phyloP scores from a whole-genome alignment of 2,329 filamentous ascomycete genomes.

The Geosmithia putterillii region DNA sequence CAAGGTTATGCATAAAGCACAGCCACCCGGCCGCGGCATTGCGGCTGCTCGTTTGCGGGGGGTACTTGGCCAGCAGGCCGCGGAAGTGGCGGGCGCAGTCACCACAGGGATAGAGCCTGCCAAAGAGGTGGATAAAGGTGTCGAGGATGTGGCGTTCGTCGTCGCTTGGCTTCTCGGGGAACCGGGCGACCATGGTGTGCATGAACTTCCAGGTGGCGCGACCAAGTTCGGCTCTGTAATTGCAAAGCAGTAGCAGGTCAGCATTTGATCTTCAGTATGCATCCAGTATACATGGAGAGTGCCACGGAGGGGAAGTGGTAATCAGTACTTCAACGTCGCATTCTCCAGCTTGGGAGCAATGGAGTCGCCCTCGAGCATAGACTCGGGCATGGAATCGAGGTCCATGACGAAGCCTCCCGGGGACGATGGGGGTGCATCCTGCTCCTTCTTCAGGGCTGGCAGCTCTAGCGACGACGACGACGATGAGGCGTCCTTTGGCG shows the following conservation, averaged over 20 bases:
- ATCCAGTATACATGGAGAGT: constrained; percentile 1
- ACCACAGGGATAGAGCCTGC: constrained; percentile 57
- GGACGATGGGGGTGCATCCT: background rate
- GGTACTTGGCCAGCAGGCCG: constrained; percentile 45
- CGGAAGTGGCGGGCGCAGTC: constrained; percentile 60
- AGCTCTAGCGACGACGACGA: constrained; percentile 7
- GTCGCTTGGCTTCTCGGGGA: constrained; percentile 50
- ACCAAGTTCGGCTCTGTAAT: constrained; percentile 49
- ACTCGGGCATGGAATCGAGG: constrained; percentile 28
- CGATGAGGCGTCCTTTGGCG: constrained; percentile 10
- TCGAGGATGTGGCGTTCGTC: constrained; percentile 52
- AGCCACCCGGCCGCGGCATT: constrained; percentile 56
- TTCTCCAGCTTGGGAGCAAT: constrained; percentile 77
- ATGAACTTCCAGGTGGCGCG: constrained; percentile 58
- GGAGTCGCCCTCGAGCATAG: constrained; percentile 51
- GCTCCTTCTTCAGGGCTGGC: background rate
- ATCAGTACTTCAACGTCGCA: constrained; percentile 57
- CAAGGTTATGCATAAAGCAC: constrained; percentile 55
- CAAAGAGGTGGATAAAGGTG: constrained; percentile 54
- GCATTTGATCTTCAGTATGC: background rate
- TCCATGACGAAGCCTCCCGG: constrained; percentile 19
- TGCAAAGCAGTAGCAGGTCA: background rate
- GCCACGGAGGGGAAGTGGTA: constrained; percentile 1
- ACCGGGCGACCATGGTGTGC: constrained; percentile 59
- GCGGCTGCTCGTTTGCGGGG: constrained; percentile 51